These are phyloP conservation scores for Monilinia laxa DNA, from an alignment of 2,329 filamentous ascomycete species.

Conservation along the genomic window DNA sequence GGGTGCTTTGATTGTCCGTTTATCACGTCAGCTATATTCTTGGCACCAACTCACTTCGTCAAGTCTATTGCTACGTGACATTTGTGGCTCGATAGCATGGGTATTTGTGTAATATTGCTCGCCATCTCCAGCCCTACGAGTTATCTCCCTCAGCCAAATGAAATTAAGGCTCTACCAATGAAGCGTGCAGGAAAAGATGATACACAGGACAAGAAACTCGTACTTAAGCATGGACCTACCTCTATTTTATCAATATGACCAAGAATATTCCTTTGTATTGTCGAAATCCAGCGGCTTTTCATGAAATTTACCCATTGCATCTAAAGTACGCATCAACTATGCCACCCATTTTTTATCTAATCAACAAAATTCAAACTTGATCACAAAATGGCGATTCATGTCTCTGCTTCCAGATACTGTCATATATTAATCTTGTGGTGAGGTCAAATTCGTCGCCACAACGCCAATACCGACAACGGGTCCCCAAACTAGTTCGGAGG, in stretches of 20 bases:
- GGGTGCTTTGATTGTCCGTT: conserved; percentile 5
- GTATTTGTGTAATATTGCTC: conserved; percentile 9
- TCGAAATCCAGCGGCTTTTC: background rate
- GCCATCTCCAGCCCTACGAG: conserved; percentile 17
- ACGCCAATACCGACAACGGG: conserved; percentile 4
- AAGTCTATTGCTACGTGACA: conserved; percentile 14
- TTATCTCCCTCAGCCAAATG: background rate
- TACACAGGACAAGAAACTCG: conserved; percentile 3
- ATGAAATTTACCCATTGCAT: background rate
- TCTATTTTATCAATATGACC: conserved; percentile 2
- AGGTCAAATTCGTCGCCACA: background rate
- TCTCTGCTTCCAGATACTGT: background rate
- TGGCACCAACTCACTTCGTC: conserved; percentile 10
- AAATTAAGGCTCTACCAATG: background rate
- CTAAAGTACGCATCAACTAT: background rate
- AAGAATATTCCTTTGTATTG: background rate
- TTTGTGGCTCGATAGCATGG: conserved; percentile 17
- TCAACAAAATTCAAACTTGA: background rate
- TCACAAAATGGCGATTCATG: background rate
- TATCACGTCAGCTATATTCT: conserved; percentile 19
- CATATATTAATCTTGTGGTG: background rate
- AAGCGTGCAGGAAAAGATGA: background rate
- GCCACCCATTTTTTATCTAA: background rate
- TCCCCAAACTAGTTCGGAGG: background rate
- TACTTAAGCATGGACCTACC: conserved; percentile 9